Percentiles rank a stretch among this genome's conserved stretches.
Conservation (phyloP, 2,329 filamentous ascomycete species). For the Pseudogymnoascus sp. region DNA sequence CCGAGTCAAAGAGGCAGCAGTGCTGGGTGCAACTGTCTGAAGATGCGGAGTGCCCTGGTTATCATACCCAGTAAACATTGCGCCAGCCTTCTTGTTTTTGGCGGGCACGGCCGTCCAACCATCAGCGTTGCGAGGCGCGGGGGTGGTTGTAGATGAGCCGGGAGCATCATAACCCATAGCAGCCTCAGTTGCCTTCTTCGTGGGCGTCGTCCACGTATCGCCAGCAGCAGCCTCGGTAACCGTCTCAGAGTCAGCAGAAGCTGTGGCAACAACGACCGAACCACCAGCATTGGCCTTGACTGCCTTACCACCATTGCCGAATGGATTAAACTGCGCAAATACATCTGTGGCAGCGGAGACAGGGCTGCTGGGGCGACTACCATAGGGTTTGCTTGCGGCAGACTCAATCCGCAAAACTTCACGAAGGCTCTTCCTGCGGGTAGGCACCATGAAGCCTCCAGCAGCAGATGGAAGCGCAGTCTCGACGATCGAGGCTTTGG, state of each 20-base stretch:
- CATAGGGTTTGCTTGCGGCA: not conserved
- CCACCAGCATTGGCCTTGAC: not conserved
- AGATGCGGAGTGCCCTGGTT: not conserved
- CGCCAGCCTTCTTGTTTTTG: not conserved
- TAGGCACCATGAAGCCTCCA: not conserved
- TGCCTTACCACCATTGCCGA: not conserved
- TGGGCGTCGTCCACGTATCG: not conserved
- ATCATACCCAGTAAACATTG: not conserved
- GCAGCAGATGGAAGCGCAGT: not conserved
- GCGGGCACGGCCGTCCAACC: not conserved
- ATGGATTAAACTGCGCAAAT: not conserved
- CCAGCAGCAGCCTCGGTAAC: not conserved
- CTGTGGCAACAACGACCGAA: not conserved
- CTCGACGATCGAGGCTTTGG: not conserved
- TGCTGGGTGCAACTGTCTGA: not conserved
- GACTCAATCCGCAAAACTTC: not conserved
- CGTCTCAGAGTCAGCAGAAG: not conserved
- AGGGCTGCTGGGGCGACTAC: not conserved
- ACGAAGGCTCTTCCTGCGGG: not conserved
- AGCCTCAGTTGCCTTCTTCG: not conserved
- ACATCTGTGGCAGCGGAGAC: not conserved
- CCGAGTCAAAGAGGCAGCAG: not conserved
- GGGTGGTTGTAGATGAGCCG: not conserved
- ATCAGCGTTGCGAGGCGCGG: too few relatives aligned
- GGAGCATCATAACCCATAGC: not conserved